Conservation (phyloP, 73 alveolate species). For the Paramecium biaurelia region DNA sequence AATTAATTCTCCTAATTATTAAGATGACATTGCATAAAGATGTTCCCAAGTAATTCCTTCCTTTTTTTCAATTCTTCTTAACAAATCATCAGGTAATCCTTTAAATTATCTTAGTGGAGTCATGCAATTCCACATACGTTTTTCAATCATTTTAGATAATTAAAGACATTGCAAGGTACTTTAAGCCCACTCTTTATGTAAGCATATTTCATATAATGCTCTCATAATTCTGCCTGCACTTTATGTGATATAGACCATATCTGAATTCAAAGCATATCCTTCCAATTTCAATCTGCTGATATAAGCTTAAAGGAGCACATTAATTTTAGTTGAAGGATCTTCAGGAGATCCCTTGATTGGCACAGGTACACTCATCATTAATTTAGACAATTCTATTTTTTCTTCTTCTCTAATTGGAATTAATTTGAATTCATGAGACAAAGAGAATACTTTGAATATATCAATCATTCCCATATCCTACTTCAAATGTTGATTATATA, state of each 20-base stretch:
- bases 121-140: conserved; percentile 99
- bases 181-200: conserved; percentile 96
- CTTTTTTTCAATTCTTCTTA: conserved; percentile 86
- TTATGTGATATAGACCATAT: conserved; percentile 97
- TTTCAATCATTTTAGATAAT: conserved; percentile 92
- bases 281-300: conserved; percentile 97
- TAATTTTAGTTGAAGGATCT: conserved; percentile 97
- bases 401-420: conserved; percentile 99
- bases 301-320: conserved; percentile 93
- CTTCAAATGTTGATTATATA: conserved; percentile 95
- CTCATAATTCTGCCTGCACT: conserved; percentile 99
- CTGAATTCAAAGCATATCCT: conserved; percentile 99
- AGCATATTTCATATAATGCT: conserved; percentile 97
- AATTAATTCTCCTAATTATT: conserved; percentile 69
- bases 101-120: conserved; percentile 99
- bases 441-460: conserved; percentile 94
- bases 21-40: conserved; percentile 61
- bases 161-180: conserved; percentile 62
- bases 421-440: conserved; percentile 95
- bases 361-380: conserved; percentile 96
- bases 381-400: conserved; percentile 78
- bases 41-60: conserved; percentile 67
- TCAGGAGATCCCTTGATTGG: conserved; percentile 99
- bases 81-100: conserved; percentile 83
- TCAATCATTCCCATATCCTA: conserved; percentile 97